phyloP scores from a whole-genome alignment of 257 asterid genomes.

The Rauvolfia tetraphylla region DNA sequence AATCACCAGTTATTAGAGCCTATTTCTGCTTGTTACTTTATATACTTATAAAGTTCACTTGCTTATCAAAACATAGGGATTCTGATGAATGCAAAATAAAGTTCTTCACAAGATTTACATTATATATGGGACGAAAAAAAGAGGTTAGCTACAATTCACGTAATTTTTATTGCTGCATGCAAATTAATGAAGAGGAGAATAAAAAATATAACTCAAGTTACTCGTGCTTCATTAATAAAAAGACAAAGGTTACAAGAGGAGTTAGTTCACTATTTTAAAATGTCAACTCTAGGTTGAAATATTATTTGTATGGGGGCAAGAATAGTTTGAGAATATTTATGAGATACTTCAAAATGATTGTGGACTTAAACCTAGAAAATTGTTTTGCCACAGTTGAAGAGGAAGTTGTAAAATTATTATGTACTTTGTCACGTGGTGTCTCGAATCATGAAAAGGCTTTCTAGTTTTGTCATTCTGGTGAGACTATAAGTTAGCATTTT shows the following conservation, averaged over 20 bases:
- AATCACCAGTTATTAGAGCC: too few species aligned
- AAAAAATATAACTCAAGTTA: neutral
- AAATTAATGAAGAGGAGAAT: neutral
- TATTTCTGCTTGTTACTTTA: too few species aligned
- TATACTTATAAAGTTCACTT: too few species aligned
- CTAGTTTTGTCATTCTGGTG: neutral
- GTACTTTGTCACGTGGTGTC: neutral
- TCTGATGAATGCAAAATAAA: too few species aligned
- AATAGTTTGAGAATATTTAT: too few species aligned
- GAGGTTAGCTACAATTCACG: too few species aligned
- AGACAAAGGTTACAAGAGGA: neutral
- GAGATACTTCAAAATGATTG: neutral
- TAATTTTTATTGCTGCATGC: neutral
- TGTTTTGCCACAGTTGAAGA: neutral
- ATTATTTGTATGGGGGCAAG: neutral
- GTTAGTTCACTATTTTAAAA: neutral
- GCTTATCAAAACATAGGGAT: too few species aligned
- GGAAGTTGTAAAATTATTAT: neutral
- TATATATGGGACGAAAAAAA: too few species aligned
- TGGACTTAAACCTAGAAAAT: neutral
- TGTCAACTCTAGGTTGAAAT: too few species aligned
- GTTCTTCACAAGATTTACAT: too few species aligned
- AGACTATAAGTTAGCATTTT: neutral
- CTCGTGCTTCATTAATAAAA: neutral
- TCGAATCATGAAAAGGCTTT: neutral